These are phyloP conservation scores for Tagetes erecta DNA, from an alignment of 129 eudicot species.

Conservation along the genomic window DNA sequence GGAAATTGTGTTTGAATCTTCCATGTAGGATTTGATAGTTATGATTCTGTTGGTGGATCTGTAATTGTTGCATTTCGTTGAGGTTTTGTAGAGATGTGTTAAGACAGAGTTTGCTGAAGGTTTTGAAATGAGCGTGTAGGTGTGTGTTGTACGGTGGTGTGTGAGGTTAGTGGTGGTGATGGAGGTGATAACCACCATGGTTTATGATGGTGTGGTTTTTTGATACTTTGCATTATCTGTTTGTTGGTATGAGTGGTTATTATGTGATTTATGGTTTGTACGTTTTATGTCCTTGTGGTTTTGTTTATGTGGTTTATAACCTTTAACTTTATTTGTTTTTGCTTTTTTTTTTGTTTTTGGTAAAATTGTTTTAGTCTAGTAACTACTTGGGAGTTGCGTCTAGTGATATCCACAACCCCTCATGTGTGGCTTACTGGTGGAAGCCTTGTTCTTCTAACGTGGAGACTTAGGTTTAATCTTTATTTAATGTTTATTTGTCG, in stretches of 20 bases:
- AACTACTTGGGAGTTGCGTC: too few species aligned
- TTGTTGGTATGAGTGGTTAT: constrained; percentile 18
- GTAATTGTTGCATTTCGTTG: constrained; percentile 31
- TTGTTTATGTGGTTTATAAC: not conserved
- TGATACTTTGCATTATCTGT: constrained; percentile 34
- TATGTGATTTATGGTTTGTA: constrained; percentile 20
- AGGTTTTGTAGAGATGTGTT: constrained; percentile 44
- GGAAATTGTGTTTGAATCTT: constrained; percentile 63
- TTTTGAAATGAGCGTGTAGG: constrained; percentile 40
- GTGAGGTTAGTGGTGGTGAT: constrained; percentile 39
- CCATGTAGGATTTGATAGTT: constrained; percentile 70
- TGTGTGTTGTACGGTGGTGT: constrained; percentile 33
- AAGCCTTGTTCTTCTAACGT: too few species aligned
- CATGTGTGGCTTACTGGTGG: too few species aligned
- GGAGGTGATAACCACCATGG: constrained; percentile 69
- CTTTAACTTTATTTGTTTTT: not conserved
- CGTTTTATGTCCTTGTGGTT: constrained; percentile 10
- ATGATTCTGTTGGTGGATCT: constrained; percentile 37
- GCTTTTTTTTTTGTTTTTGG: not conserved
- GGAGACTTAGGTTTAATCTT: too few species aligned
- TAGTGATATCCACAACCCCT: too few species aligned
- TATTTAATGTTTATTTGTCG: too few species aligned
- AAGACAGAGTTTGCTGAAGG: constrained; percentile 46
- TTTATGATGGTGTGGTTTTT: constrained; percentile 32
- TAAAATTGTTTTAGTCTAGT: not conserved